phyloP scores from a whole-genome alignment of 2,329 filamentous ascomycete genomes.

The Scytalidium sp. region DNA sequence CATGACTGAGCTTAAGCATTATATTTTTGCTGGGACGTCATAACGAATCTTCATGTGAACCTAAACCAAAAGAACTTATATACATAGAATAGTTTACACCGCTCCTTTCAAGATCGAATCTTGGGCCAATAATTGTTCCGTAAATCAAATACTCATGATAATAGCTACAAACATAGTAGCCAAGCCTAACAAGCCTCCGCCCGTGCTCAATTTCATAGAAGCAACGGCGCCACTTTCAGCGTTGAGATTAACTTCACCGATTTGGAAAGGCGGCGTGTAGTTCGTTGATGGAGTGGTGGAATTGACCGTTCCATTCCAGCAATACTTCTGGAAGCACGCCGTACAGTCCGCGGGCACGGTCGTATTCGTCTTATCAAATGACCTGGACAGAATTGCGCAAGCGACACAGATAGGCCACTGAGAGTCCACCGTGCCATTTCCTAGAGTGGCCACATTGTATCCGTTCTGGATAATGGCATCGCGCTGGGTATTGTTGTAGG shows the following conservation, averaged over 20 bases:
- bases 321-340: slow-evolving; percentile 77
- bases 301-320: slow-evolving; percentile 72
- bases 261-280: slow-evolving; percentile 17
- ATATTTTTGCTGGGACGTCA: too few species aligned
- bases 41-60: too few species aligned
- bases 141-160: too few species aligned
- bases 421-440: slow-evolving; percentile 70
- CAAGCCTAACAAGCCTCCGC: too few species aligned
- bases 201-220: too few species aligned
- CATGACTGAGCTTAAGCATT: too few species aligned
- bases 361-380: slow-evolving; percentile 68
- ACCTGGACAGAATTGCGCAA: slow-evolving; percentile 80
- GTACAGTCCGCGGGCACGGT: slow-evolving; percentile 68
- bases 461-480: slow-evolving; percentile 84
- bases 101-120: too few species aligned
- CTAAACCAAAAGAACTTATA: too few species aligned
- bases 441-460: slow-evolving; percentile 78
- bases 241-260: slow-evolving; percentile 1
- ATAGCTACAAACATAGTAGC: too few species aligned
- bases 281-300: slow-evolving; percentile 9
- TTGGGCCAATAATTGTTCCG: too few species aligned
- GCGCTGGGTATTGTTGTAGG: slow-evolving; percentile 63
- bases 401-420: slow-evolving; percentile 83
- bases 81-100: too few species aligned
- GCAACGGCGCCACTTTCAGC: too few species aligned